A percentile compares a stretch with the other conserved stretches of the same genome.
Conservation (phyloP, 805 yeast species). For the Pichia occidentalis region DNA sequence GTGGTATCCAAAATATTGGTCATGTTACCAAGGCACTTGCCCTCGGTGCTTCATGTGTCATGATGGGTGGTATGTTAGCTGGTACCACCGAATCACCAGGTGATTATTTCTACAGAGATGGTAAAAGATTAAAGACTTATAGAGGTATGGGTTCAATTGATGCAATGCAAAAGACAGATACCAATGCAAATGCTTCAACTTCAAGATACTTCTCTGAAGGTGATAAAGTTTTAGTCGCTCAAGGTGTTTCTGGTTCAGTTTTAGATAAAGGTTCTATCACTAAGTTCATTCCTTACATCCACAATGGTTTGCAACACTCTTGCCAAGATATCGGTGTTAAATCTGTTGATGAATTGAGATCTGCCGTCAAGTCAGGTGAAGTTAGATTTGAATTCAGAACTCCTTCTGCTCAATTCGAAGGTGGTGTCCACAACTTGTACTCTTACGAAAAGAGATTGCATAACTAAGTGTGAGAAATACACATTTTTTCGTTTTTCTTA, state of each 20-base stretch:
- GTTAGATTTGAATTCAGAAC: slow-evolving; percentile 97
- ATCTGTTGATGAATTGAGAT: slow-evolving; percentile 58
- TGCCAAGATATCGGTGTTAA: slow-evolving; percentile 94
- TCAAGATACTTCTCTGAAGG: slow-evolving; percentile 96
- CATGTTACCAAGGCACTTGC: slow-evolving; percentile 96
- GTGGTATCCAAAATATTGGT: slow-evolving; percentile 98
- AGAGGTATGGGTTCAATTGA: slow-evolving; percentile 99
- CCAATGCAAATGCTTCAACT: slow-evolving; percentile 92
- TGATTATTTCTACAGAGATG: slow-evolving; percentile 95
- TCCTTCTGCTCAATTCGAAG: slow-evolving; percentile 97
- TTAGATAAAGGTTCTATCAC: slow-evolving; percentile 93
- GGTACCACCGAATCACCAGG: slow-evolving; percentile 99
- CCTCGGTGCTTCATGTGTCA: slow-evolving; percentile 92
- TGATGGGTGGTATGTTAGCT: slow-evolving; percentile 99
- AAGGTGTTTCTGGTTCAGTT: slow-evolving; percentile 97
- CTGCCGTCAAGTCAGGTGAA: slow-evolving; percentile 54
- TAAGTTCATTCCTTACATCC: slow-evolving; percentile 90
- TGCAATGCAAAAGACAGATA: slow-evolving; percentile 91
- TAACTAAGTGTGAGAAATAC: slow-evolving; percentile 41
- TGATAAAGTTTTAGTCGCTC: slow-evolving; percentile 94
- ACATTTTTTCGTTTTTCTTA: slow-evolving; percentile 1
- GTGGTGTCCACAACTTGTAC: slow-evolving; percentile 95
- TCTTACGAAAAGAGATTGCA: slow-evolving; percentile 97
- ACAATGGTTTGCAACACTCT: slow-evolving; percentile 95
- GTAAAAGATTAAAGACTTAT: slow-evolving; percentile 93